phyloP scores from a whole-genome alignment of 2,329 filamentous ascomycete genomes.

The Aspergillus felis region DNA sequence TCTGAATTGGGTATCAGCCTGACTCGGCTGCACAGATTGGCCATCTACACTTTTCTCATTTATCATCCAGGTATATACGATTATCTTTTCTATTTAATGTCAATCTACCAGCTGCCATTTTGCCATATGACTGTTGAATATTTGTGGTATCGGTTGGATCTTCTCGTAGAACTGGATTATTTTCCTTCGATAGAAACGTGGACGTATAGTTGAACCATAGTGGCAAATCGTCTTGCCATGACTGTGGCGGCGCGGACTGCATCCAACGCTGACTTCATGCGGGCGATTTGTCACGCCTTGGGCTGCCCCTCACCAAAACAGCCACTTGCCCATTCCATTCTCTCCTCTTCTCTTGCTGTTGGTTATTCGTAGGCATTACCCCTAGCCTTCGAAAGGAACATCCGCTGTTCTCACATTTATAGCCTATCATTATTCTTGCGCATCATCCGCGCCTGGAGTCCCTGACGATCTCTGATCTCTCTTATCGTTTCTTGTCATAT shows the following conservation, averaged over 20 bases:
- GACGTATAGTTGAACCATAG: background rate
- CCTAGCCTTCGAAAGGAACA: background rate
- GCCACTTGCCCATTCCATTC: background rate
- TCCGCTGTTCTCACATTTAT: background rate
- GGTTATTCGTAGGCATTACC: background rate
- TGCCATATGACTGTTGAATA: background rate
- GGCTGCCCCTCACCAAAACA: background rate
- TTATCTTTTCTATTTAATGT: background rate
- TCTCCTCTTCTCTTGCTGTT: background rate
- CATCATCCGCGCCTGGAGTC: background rate
- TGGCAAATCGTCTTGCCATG: background rate
- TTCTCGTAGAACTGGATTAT: background rate
- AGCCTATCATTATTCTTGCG: background rate
- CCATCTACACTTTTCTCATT: background rate
- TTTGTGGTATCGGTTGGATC: background rate
- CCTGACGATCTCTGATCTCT: background rate
- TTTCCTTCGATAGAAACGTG: background rate
- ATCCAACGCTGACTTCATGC: background rate
- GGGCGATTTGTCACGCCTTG: background rate
- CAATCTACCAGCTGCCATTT: background rate
- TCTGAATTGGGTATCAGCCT: background rate
- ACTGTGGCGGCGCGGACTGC: background rate
- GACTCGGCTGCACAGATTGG: background rate
- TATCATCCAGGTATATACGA: background rate
- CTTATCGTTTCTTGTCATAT: background rate